Percentiles rank a stretch among this genome's conserved stretches.
These are phyloP conservation scores for Lachancea cidri DNA, from an alignment of 805 yeast species.

Conservation along the genomic window DNA sequence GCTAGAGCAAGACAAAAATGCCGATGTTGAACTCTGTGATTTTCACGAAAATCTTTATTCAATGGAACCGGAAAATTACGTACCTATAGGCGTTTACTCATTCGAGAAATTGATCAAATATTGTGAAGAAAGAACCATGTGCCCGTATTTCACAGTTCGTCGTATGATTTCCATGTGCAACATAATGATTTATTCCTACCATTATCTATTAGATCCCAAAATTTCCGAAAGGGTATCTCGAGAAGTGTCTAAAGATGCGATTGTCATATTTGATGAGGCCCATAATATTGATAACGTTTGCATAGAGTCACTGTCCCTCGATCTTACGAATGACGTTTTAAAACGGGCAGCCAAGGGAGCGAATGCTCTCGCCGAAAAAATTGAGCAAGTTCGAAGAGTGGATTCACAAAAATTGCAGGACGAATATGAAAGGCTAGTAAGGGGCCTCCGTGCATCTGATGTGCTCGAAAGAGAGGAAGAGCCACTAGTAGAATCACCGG, in stretches of 20 bases:
- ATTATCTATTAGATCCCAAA: constrained; percentile 92
- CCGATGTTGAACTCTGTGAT: constrained; percentile 63
- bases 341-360: constrained; percentile 89
- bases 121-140: constrained; percentile 73
- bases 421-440: constrained; percentile 87
- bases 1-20: constrained; percentile 53
- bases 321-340: constrained; percentile 83
- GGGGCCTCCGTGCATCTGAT: constrained; percentile 82
- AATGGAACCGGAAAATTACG: constrained; percentile 77
- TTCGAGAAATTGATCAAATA: constrained; percentile 77
- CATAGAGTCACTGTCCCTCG: constrained; percentile 89
- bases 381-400: constrained; percentile 75
- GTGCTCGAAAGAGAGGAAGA: constrained; percentile 48
- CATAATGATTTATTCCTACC: constrained; percentile 92
- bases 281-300: constrained; percentile 98
- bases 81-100: constrained; percentile 92
- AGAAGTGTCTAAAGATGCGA: constrained; percentile 87
- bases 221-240: constrained; percentile 92
- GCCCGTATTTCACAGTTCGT: constrained; percentile 97
- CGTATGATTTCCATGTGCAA: constrained; percentile 96
- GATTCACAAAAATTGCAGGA: constrained; percentile 82
- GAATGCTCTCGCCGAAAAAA: constrained; percentile 64
- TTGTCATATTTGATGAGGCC: constrained; percentile 96
- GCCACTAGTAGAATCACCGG: constrained; percentile 78
- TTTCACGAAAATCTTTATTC: constrained; percentile 88